Evolutionary conservation across 2,329 filamentous ascomycete species (phyloP).

Genomic region (Chalara sp.): DNA sequence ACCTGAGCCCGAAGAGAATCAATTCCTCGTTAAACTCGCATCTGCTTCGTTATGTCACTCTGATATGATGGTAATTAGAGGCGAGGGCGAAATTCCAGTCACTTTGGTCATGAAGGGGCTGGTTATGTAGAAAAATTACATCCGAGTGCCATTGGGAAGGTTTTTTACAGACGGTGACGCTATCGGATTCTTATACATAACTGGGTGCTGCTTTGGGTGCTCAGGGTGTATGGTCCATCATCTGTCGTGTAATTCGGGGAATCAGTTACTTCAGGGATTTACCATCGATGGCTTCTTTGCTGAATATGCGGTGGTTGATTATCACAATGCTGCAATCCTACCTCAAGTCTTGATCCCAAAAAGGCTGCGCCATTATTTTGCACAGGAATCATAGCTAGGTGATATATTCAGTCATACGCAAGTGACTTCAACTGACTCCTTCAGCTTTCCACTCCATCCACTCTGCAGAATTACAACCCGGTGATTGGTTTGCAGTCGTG

Average conservation of each 20-base stretch:
- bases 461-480: constrained; percentile 25
- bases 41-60: constrained; percentile 34
- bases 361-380: constrained; percentile 39
- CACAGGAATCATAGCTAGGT: constrained; percentile 36
- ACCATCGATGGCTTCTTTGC: constrained; percentile 36
- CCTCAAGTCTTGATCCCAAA: constrained; percentile 30
- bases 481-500: constrained; percentile 11
- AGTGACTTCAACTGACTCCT: not conserved
- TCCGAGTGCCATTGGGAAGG: constrained; percentile 29
- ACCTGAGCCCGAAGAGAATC: constrained; percentile 33
- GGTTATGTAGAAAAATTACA: constrained; percentile 34
- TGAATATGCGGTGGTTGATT: constrained; percentile 40
- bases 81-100: constrained; percentile 13
- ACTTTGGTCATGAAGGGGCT: constrained; percentile 41
- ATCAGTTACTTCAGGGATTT: constrained; percentile 36
- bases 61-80: constrained; percentile 26
- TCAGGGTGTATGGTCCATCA: constrained; percentile 38
- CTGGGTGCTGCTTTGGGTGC: constrained; percentile 39
- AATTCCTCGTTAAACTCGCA: constrained; percentile 33
- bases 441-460: constrained; percentile 32
- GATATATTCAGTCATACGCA: not conserved
- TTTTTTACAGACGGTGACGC: constrained; percentile 35
- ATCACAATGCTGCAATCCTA: constrained; percentile 35
- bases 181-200: constrained; percentile 40
- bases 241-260: constrained; percentile 31